Base-by-base conservation (phyloP, 192 early-diverging fungal species). In the Gigaspora rosea region DNA sequence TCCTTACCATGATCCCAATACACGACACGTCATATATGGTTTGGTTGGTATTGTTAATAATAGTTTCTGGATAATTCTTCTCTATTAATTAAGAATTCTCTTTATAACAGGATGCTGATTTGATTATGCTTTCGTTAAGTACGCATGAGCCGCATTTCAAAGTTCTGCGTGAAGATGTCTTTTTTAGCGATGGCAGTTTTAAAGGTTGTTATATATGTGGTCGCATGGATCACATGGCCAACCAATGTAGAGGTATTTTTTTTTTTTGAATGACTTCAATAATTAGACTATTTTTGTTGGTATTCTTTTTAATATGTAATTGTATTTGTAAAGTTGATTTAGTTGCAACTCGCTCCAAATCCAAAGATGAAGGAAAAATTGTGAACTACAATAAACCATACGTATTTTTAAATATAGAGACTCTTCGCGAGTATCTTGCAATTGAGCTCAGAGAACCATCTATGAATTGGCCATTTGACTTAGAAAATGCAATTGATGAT, bases 71-170 rank as follows among this genome's bases (percentile, higher is more conserved):
- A 18, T 20, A 52, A 70, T 13, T 54, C 48, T 52, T 22, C 32
- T 46, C 6, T 73, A 22, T 41, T 80, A 22, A 58, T 50, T 13
- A 49, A 11, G 83, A 48, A 76, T 70, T 56, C 2, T 65, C 10
- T 22, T 22, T 49, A 52, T 16, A 27, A 27, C 79, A 94, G 79
- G 97, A 99, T 82, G 96, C 97, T 11, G 97, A 99, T 85, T 86
- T 99, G 62, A 98, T 99, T 77, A 98, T 99, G 95, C 86, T 99
- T 56, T 94, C 95, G 49, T 86, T 99, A 52, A 92, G 92, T 18
- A 95, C 93, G 12, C 97, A 99, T 78, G 97, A 99, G 86, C 97
- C 97, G 12, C 93, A 99, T 82, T 99, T 99, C 78, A 91, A 92
- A 47, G 91, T 99, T 27, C 86, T 99, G 50, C 92, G 97, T 77